phyloP scores from a whole-genome alignment of 2,329 filamentous ascomycete genomes.

The Cladorrhinum sp. region DNA sequence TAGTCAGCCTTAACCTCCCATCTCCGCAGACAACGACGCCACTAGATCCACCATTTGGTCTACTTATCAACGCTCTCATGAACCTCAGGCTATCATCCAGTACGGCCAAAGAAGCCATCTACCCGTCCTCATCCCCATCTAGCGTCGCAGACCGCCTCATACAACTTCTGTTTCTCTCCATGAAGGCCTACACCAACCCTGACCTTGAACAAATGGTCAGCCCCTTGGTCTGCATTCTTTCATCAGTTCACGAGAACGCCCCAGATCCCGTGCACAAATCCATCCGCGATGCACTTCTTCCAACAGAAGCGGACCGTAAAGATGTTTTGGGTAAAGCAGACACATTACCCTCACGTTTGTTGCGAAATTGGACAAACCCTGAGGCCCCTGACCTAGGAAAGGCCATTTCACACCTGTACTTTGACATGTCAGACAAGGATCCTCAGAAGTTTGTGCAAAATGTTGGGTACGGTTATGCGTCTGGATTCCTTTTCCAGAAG shows the following conservation, averaged over 20 bases:
- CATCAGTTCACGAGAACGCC: constrained; percentile 67
- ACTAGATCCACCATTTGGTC: constrained; percentile 68
- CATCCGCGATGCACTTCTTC: constrained; percentile 69
- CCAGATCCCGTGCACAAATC: constrained; percentile 58
- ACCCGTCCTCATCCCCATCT: constrained; percentile 60
- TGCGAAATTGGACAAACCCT: constrained; percentile 74
- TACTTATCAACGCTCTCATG: constrained; percentile 75
- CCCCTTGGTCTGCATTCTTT: constrained; percentile 71
- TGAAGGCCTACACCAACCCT: constrained; percentile 59
- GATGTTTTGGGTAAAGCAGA: constrained; percentile 73
- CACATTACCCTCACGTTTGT: constrained; percentile 70
- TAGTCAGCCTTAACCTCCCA: constrained; percentile 58
- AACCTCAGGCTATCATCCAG: constrained; percentile 68
- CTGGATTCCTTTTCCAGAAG: constrained; percentile 82
- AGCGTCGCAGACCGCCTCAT: constrained; percentile 64
- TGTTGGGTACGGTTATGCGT: constrained; percentile 91
- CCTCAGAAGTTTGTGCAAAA: constrained; percentile 80
- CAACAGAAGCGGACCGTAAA: constrained; percentile 71
- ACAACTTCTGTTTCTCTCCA: constrained; percentile 65
- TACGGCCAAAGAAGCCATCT: constrained; percentile 55
- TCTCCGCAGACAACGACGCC: constrained; percentile 51
- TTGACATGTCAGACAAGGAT: constrained; percentile 80
- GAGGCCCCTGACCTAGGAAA: constrained; percentile 69
- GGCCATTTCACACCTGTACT: constrained; percentile 74
- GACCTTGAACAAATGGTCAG: constrained; percentile 71